Evolutionary conservation across 176 grass and related monocot genomes (phyloP).

Genomic region (Rhynchospora tenuis): DNA sequence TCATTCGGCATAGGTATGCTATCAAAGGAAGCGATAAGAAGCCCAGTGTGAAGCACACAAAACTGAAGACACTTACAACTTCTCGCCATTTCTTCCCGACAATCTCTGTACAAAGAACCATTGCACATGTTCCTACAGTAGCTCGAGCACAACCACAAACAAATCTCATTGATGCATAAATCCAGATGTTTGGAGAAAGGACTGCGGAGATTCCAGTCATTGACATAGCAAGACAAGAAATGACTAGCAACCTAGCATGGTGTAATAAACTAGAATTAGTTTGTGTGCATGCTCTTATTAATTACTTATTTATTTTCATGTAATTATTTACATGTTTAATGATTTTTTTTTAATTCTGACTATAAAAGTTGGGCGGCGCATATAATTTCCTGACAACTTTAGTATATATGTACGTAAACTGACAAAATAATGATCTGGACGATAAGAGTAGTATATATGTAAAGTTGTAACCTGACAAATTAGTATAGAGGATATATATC

Average conservation of each 20-base stretch:
- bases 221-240: constrained; percentile 50
- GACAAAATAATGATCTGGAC: no score
- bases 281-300: no score
- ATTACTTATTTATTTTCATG: no score
- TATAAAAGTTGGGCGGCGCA: no score
- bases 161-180: constrained; percentile 60
- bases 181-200: constrained; percentile 72
- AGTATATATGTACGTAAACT: no score
- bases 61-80: constrained; percentile 49
- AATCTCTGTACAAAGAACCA: constrained; percentile 77
- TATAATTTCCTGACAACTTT: no score
- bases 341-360: no score
- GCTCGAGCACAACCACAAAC: constrained; percentile 60
- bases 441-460: no score
- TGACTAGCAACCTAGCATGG: constrained; percentile 43
- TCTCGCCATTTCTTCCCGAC: constrained; percentile 80
- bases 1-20: constrained; percentile 41
- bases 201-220: constrained; percentile 46
- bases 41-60: constrained; percentile 69
- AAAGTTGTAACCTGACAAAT: no score
- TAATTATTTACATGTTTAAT: no score
- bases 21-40: constrained; percentile 81
- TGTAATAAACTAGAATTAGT: neutral
- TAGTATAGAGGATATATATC: neutral
- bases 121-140: constrained; percentile 51